These are phyloP conservation scores for Gossypium arboreum DNA, from an alignment of 345 rosid genomes.

Conservation along the genomic window DNA sequence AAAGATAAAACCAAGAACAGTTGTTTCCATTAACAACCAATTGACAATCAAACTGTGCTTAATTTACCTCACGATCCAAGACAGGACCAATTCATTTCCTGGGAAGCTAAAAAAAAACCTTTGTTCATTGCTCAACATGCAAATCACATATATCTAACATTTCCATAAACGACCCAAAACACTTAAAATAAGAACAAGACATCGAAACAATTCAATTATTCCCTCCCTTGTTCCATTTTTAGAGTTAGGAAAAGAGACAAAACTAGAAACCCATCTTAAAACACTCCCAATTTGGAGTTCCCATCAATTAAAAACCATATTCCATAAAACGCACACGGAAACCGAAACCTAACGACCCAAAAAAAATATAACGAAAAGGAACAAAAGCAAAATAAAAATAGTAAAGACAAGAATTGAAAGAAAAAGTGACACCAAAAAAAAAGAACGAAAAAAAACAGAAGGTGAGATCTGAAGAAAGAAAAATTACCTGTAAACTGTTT, in stretches of 20 bases:
- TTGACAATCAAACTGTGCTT: not conserved
- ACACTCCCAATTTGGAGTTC: not conserved
- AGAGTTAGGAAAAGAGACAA: not conserved
- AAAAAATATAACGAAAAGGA: not conserved
- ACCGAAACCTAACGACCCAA: not conserved
- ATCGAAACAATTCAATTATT: not conserved
- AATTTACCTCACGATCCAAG: constrained; percentile 5
- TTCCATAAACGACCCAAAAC: not conserved
- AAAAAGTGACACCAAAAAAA: not conserved
- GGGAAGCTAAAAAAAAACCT: not conserved
- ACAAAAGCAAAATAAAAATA: not conserved
- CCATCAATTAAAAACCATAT: not conserved
- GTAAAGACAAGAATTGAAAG: not conserved
- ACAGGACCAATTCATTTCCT: not conserved
- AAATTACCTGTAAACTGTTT: not conserved
- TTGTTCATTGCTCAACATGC: not conserved
- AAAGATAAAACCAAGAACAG: not conserved
- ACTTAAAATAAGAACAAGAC: not conserved
- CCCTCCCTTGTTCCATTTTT: not conserved
- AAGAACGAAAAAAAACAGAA: not conserved
- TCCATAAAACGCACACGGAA: not conserved
- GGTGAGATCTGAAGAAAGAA: constrained; percentile 8
- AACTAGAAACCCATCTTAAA: not conserved
- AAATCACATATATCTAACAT: constrained; percentile 4
- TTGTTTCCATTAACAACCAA: not conserved